Conservation (phyloP, 2,329 filamentous ascomycete genomes). For the Shiraia sp. region DNA sequence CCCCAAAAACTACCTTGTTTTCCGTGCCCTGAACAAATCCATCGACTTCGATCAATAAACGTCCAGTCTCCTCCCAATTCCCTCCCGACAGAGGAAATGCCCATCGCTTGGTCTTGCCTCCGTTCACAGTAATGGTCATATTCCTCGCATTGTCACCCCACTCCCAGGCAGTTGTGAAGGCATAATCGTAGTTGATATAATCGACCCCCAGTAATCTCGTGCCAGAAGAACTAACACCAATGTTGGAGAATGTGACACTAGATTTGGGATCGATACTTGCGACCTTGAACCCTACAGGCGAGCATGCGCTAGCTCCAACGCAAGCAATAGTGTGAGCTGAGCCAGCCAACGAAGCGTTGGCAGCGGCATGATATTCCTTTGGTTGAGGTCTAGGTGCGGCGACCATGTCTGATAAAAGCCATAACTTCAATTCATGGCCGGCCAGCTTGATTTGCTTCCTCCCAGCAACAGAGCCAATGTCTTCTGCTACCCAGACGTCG, state of each 20-base stretch:
- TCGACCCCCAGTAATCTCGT: conserved; percentile 44
- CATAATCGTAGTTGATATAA: conserved; percentile 47
- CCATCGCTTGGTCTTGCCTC: conserved; percentile 38
- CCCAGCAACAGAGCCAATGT: conserved; percentile 20
- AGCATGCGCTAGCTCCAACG: conserved; percentile 22
- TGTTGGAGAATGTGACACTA: conserved; percentile 31
- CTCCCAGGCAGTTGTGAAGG: conserved; percentile 40
- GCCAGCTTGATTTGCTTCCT: conserved; percentile 18
- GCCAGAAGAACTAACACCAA: conserved; percentile 26
- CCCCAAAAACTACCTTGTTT: conserved; percentile 27
- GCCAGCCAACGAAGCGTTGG: conserved; percentile 36
- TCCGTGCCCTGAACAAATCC: conserved; percentile 28
- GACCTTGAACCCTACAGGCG: conserved; percentile 39
- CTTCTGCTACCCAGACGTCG: conserved; percentile 42
- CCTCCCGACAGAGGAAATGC: conserved; percentile 47
- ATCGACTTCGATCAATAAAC: conserved; percentile 29
- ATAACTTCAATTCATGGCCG: conserved; percentile 36
- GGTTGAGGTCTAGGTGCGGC: conserved; percentile 11
- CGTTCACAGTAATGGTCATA: conserved; percentile 46
- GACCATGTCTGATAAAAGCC: conserved; percentile 41
- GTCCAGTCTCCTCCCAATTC: conserved; percentile 42
- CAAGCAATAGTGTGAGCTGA: conserved; percentile 32
- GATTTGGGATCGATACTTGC: conserved; percentile 32
- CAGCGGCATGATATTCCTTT: conserved; percentile 35
- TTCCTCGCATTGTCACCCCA: conserved; percentile 42